These are phyloP conservation scores for Magnaporthiopsis poae DNA, from an alignment of 2,329 filamentous ascomycete species.

Conservation along the genomic window DNA sequence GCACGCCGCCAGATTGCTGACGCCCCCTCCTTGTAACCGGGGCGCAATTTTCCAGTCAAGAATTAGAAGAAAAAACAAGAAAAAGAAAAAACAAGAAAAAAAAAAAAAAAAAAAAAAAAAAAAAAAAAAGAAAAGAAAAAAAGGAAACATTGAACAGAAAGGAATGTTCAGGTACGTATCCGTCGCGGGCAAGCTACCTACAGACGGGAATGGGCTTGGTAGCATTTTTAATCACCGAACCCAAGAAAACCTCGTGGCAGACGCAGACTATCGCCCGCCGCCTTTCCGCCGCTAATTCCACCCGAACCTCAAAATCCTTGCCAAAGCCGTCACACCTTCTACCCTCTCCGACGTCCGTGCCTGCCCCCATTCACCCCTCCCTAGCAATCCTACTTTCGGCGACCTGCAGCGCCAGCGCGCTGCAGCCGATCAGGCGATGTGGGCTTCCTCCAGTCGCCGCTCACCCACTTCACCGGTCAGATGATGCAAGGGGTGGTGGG, in stretches of 20 bases:
- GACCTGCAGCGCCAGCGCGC: conserved; percentile 2
- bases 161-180: background rate
- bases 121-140: background rate
- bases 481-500: background rate
- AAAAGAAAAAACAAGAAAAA: too few species aligned
- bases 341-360: background rate
- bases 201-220: background rate
- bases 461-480: background rate
- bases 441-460: background rate
- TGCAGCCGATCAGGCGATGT: conserved; percentile 3
- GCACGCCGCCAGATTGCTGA: too few species aligned
- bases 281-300: too few species aligned
- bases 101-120: background rate
- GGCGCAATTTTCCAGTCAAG: too few species aligned
- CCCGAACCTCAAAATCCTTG: background rate
- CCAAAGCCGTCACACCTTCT: background rate
- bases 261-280: too few species aligned
- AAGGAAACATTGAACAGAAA: background rate
- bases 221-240: too few species aligned
- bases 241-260: too few species aligned
- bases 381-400: background rate
- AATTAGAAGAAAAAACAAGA: too few species aligned
- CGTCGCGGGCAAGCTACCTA: background rate
- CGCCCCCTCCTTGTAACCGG: too few species aligned
- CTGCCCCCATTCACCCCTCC: background rate